These are phyloP conservation scores for Elongisporangium senticosum DNA, from an alignment of 352 stramenopile genomes.

Conservation along the genomic window DNA sequence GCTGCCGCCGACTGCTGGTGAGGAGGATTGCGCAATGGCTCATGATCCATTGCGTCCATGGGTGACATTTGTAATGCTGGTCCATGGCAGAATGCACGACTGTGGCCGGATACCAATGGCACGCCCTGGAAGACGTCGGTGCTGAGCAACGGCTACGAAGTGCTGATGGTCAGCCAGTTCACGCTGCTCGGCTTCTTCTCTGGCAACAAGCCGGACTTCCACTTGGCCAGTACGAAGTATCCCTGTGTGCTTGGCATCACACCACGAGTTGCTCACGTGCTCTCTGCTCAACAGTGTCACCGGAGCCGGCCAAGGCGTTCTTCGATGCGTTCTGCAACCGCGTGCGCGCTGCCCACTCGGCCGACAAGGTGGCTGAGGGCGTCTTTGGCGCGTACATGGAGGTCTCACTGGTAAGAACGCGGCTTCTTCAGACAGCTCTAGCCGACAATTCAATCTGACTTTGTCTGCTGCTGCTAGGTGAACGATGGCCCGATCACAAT, in stretches of 20 bases:
- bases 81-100: slow-evolving; percentile 50
- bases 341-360: slow-evolving; percentile 46
- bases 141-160: slow-evolving; percentile 55
- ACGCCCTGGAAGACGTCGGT: slow-evolving; percentile 63
- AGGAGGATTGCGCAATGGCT: slow-evolving; percentile 4
- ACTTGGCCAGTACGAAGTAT: slow-evolving; percentile 61
- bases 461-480: slow-evolving; percentile 27
- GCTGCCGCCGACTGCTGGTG: slow-evolving; percentile 72
- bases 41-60: neutral
- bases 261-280: neutral
- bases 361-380: slow-evolving; percentile 71
- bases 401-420: too few relatives aligned
- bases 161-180: slow-evolving; percentile 87
- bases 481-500: slow-evolving; percentile 84
- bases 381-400: slow-evolving; percentile 86
- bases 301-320: slow-evolving; percentile 58
- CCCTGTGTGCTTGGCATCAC: neutral
- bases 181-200: slow-evolving; percentile 75
- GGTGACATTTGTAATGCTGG: too few relatives aligned
- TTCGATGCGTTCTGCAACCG: slow-evolving; percentile 71
- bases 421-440: too few relatives aligned
- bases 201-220: slow-evolving; percentile 86
- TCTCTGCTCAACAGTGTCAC: slow-evolving; percentile 36
- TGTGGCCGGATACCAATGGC: slow-evolving; percentile 66
- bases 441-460: too few relatives aligned